A percentile compares a stretch with the other conserved stretches of the same genome.
phyloP scores from a whole-genome alignment of 169 alveolate species.

The Eimeria maxima region DNA sequence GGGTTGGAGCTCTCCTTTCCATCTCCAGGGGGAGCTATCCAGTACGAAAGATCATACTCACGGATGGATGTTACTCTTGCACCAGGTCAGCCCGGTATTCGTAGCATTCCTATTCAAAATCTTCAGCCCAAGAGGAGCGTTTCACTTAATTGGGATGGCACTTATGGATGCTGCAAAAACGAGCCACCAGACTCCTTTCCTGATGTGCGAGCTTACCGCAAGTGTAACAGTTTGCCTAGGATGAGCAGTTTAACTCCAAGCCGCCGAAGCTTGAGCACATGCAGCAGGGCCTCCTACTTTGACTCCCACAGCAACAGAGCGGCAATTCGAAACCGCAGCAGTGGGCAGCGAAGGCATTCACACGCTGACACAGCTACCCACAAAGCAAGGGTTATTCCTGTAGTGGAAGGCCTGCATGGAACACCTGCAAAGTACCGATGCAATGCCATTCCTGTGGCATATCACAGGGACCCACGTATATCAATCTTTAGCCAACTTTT shows the following conservation, averaged over 20 bases:
- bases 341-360: neutral
- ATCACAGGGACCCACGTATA: conserved; percentile 70
- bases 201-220: neutral
- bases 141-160: neutral
- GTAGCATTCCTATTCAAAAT: neutral
- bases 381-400: neutral
- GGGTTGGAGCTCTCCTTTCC: conserved; percentile 30
- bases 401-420: conserved; percentile 18
- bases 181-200: conserved; percentile 7
- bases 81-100: neutral
- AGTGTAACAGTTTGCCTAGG: neutral
- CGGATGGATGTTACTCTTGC: neutral
- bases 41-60: neutral
- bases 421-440: conserved; percentile 49
- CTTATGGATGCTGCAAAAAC: neutral
- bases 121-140: neutral
- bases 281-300: neutral
- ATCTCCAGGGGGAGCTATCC: neutral
- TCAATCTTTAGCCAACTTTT: conserved; percentile 56
- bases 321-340: neutral
- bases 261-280: neutral
- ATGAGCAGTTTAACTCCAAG: neutral
- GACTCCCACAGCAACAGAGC: neutral
- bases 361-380: neutral
- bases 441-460: conserved; percentile 55